These are phyloP conservation scores for Trichoderma harzianum DNA, from an alignment of 2,329 filamentous ascomycete genomes.

Conservation along the genomic window DNA sequence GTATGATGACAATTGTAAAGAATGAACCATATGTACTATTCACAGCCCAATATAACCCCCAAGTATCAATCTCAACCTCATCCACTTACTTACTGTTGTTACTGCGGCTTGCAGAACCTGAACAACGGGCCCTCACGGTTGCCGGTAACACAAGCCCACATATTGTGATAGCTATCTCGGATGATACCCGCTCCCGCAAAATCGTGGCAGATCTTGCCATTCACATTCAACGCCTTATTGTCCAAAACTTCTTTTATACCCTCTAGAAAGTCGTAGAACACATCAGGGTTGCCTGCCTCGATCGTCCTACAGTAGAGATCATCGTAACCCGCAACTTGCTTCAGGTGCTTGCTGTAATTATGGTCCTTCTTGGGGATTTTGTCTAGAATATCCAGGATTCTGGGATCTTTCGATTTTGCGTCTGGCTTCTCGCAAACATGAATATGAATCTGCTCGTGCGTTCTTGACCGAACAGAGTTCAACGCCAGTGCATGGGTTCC, in stretches of 20 bases:
- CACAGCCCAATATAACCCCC: background rate
- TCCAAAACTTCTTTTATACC: background rate
- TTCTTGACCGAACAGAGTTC: conserved; percentile 3
- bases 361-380: background rate
- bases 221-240: background rate
- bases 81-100: background rate
- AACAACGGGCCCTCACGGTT: background rate
- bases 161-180: background rate
- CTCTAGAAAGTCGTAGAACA: background rate
- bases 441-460: conserved; percentile 7
- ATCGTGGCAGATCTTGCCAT: background rate
- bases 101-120: background rate
- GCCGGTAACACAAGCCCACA: background rate
- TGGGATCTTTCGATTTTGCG: background rate
- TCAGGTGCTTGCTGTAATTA: background rate
- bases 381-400: background rate
- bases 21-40: background rate
- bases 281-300: background rate
- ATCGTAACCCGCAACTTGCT: background rate
- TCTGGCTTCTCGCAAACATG: background rate
- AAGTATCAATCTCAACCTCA: background rate
- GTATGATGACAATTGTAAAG: background rate
- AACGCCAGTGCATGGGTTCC: background rate
- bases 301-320: background rate
- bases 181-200: background rate